Evolutionary conservation across 805 yeast genomes (phyloP).

Genomic region (Candida chauliodis): DNA sequence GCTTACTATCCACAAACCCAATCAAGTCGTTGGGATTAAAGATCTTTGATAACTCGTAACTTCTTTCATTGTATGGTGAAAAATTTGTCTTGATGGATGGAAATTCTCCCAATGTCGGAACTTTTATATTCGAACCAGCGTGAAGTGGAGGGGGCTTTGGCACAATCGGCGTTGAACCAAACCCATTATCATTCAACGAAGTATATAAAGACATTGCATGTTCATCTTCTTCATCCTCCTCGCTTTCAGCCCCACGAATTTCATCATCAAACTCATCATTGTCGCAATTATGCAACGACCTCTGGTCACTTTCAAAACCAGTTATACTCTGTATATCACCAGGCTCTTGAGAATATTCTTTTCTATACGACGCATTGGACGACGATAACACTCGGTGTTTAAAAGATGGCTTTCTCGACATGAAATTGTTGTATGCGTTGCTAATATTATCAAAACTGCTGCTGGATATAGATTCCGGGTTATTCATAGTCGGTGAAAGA

Average conservation of each 20-base stretch:
- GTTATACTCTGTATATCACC: constrained; percentile 8
- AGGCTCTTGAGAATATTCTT: constrained; percentile 8
- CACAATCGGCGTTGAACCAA: constrained; percentile 18
- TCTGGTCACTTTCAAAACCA: constrained; percentile 7
- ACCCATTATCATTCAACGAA: constrained; percentile 34
- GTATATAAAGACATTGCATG: constrained; percentile 66
- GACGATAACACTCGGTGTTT: constrained; percentile 14
- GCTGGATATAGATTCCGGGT: constrained; percentile 16
- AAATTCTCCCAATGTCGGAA: constrained; percentile 42
- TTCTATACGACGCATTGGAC: constrained; percentile 14
- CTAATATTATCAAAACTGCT: constrained; percentile 26
- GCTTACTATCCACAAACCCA: neutral
- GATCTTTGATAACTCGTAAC: neutral
- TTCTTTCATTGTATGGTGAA: constrained; percentile 5
- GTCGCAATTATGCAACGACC: neutral
- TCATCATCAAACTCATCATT: constrained; percentile 23
- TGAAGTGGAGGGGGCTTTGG: constrained; percentile 8
- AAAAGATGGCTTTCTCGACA: constrained; percentile 16
- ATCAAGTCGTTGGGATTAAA: constrained; percentile 1
- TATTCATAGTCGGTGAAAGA: constrained; percentile 15
- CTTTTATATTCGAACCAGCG: constrained; percentile 20
- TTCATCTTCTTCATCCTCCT: constrained; percentile 56
- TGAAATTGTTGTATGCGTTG: constrained; percentile 20
- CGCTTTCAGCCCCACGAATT: constrained; percentile 30
- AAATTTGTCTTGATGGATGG: constrained; percentile 26